Base-by-base conservation (phyloP, 2,329 filamentous ascomycete genomes). In the Calonectria leucothoes region DNA sequence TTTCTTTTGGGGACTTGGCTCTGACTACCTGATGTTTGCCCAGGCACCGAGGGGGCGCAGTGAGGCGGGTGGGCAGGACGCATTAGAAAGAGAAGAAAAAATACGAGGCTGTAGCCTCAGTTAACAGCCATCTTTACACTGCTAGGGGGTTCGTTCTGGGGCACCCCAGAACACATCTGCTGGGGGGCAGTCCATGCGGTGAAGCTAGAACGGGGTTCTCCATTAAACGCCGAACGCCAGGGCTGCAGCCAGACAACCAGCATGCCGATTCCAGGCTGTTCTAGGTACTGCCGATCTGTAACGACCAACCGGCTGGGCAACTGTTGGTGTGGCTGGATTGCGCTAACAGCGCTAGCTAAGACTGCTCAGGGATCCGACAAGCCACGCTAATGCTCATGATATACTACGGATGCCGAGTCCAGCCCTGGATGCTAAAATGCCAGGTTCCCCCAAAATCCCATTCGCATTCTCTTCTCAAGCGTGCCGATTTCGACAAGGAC, bases 261-360 rank as follows among this genome's bases (percentile, higher is more conserved):
- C 64, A 67, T 45, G n/a, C 73, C 72, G 69, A 76, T 79, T 80
- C 70, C 67, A 75, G 73, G 71, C 77, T 64, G 55, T 76, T 78
- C 73, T 71, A 61, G 75, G 37, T 45, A 45, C 75, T 75, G 78
- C 59, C 77, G 78, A 78, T 79, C 78, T 69, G 64, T 72, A 48
- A 74, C 45, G 49, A 76, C 70, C 72, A 76, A 74, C 67, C 51
- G 74, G 63, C 67, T 74, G 75, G 75, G 69, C 63, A 64, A 74
- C 77, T 66, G 76, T 74, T 78, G 73, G 69, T 55, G 68, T 78
- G 78, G 76, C 73, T 78, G 74, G 66, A 66, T 65, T 66, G 66
- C 70, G 66, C 72, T 72, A 75, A 75, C 70, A 72, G 61, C 76
- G 73, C 79, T 79, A 80, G 74, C 49, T 66, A 33, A 69, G 73